Evolutionary conservation across 2,329 filamentous ascomycete species (phyloP).

Genomic region (Fusarium sp.): DNA sequence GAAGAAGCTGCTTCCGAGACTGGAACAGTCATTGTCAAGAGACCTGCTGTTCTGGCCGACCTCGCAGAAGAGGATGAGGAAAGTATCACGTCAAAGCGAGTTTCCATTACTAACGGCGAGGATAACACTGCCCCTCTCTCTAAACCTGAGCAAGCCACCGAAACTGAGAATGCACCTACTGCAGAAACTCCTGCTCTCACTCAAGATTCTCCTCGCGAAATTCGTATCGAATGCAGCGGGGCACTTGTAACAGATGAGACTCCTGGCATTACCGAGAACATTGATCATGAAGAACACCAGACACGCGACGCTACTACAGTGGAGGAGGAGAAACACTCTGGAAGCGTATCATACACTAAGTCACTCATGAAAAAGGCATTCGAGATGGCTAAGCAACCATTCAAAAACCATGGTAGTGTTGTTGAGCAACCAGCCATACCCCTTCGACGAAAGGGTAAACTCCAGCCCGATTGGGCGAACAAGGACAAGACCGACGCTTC

Average conservation of each 20-base stretch:
- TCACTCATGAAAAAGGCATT: neutral
- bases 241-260: neutral
- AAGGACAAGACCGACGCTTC: neutral
- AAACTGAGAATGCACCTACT: neutral
- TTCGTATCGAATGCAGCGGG: neutral
- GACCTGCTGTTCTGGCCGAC: neutral
- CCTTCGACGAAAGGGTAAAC: neutral
- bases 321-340: neutral
- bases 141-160: neutral
- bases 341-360: neutral
- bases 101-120: neutral
- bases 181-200: neutral
- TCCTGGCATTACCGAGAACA: no score
- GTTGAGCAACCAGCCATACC: neutral
- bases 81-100: neutral
- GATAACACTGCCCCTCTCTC: neutral
- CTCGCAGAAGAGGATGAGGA: neutral
- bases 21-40: neutral
- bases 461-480: neutral
- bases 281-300: neutral
- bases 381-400: neutral
- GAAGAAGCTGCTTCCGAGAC: neutral
- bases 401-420: no score
- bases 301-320: neutral
- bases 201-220: neutral